phyloP scores from a whole-genome alignment of 2,329 filamentous ascomycete species.

The Xylariales sp. region DNA sequence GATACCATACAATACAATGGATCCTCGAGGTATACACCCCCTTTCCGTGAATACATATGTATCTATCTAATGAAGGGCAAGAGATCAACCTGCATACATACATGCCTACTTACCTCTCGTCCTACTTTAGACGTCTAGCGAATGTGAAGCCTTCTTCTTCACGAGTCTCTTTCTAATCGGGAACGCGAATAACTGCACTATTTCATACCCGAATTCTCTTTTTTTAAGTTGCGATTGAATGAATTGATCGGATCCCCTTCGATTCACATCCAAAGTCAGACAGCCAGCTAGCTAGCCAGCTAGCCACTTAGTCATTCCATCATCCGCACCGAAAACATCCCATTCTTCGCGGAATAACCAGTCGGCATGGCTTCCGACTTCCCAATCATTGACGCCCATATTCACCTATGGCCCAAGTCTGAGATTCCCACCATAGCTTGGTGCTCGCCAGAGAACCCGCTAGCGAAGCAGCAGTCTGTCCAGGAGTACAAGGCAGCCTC shows the following conservation, averaged over 20 bases:
- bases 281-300: too few relatives aligned
- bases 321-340: too few relatives aligned
- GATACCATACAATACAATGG: too few relatives aligned
- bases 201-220: neutral
- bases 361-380: constrained; percentile 51
- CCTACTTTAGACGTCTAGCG: neutral
- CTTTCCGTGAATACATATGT: too few relatives aligned
- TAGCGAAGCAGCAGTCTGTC: constrained; percentile 73
- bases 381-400: constrained; percentile 87
- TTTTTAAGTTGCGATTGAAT: too few relatives aligned
- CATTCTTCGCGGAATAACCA: neutral
- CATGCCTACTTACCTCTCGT: too few relatives aligned
- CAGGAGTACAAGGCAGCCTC: constrained; percentile 68
- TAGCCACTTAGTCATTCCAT: too few relatives aligned
- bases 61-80: neutral
- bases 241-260: too few relatives aligned
- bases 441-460: constrained; percentile 68
- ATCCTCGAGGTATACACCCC: too few relatives aligned
- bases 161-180: neutral
- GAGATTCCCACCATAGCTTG: constrained; percentile 77
- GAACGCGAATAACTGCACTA: constrained; percentile 3
- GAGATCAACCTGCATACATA: too few relatives aligned
- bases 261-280: too few relatives aligned
- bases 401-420: constrained; percentile 83
- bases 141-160: constrained; percentile 7